Percentiles rank a stretch among this genome's conserved stretches.
Conservation (phyloP, 2,329 filamentous ascomycete species). For the Scedosporium dehoogii region DNA sequence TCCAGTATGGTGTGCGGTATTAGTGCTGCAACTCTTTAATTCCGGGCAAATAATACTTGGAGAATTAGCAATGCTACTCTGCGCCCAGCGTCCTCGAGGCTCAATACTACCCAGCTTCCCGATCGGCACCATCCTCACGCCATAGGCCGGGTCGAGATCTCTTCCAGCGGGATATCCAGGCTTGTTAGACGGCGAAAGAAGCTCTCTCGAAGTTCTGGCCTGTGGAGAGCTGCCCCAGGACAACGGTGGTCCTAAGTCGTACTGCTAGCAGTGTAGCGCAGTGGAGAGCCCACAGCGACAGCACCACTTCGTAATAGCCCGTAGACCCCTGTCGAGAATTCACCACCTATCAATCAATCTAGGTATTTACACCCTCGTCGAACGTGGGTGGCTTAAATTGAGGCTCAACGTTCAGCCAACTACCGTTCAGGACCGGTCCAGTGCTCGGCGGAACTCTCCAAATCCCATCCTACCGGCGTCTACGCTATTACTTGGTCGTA, state of each 20-base stretch:
- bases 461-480: background rate
- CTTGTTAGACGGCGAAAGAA: background rate
- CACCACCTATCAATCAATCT: background rate
- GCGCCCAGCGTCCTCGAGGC: background rate
- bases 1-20: no score
- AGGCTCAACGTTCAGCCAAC: background rate
- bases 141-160: background rate
- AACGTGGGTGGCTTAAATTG: conserved; percentile 1
- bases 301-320: background rate
- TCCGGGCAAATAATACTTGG: background rate
- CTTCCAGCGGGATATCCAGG: background rate
- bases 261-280: no score
- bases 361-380: background rate
- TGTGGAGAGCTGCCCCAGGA: no score
- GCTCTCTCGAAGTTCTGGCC: background rate
- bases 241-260: no score
- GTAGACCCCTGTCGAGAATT: background rate
- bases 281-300: background rate
- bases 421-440: background rate
- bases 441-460: background rate
- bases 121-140: background rate
- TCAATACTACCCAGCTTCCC: background rate
- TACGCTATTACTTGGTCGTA: no score
- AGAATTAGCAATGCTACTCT: background rate
- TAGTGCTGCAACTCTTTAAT: background rate